Conservation (phyloP, 2,329 filamentous ascomycete species). For the Xylaria sp. region DNA sequence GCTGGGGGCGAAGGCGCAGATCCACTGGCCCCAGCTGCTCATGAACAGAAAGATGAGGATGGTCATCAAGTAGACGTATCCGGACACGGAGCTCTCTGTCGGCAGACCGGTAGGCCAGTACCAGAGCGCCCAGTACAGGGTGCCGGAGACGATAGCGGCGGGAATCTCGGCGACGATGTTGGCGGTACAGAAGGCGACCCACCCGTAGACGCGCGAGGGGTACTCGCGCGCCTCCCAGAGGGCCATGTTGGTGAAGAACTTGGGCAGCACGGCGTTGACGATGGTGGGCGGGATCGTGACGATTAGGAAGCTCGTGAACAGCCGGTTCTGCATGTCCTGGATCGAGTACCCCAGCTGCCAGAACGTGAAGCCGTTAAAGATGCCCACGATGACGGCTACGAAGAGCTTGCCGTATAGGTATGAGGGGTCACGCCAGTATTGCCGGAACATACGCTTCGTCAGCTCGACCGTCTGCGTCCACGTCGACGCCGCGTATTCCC, state of each 20-base stretch:
- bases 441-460: constrained; percentile 74
- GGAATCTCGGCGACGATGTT: constrained; percentile 80
- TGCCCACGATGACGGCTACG: constrained; percentile 73
- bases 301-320: constrained; percentile 77
- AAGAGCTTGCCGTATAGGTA: constrained; percentile 84
- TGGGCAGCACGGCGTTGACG: constrained; percentile 79
- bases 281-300: constrained; percentile 75
- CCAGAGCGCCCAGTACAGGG: constrained; percentile 79
- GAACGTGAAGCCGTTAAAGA: constrained; percentile 85
- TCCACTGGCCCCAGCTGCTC: constrained; percentile 83
- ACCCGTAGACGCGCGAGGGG: constrained; percentile 79
- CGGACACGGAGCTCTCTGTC: constrained; percentile 69
- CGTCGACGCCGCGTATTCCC: constrained; percentile 74
- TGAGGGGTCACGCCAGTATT: constrained; percentile 80
- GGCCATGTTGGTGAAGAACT: constrained; percentile 77
- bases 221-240: constrained; percentile 80
- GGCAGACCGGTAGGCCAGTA: constrained; percentile 81
- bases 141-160: constrained; percentile 68
- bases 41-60: constrained; percentile 82
- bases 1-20: constrained; percentile 81
- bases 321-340: constrained; percentile 77
- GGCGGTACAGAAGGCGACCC: constrained; percentile 79
- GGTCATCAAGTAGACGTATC: constrained; percentile 82
- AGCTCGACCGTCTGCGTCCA: constrained; percentile 71
- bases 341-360: constrained; percentile 73